Evolutionary conservation across 805 yeast genomes (phyloP).

Genomic region (Lachancea meyersii): DNA sequence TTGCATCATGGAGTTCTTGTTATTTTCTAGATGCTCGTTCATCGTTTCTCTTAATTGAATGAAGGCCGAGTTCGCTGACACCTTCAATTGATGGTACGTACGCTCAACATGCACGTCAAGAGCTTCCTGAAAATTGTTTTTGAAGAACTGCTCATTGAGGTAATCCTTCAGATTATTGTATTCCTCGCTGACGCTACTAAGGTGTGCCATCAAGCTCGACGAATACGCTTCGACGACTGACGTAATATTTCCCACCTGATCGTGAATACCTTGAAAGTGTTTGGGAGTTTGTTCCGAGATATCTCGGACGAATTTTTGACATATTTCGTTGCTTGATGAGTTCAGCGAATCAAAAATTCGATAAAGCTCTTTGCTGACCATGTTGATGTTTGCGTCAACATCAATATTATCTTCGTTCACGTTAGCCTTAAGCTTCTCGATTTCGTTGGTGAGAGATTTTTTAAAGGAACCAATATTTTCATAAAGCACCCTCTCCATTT

Average conservation of each 20-base stretch:
- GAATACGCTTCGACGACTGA: conserved; percentile 16
- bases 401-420: conserved; percentile 8
- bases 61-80: conserved; percentile 20
- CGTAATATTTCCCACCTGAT: conserved; percentile 19
- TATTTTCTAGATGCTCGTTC: conserved; percentile 21
- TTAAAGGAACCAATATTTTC: conserved; percentile 20
- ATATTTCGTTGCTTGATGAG: conserved; percentile 18
- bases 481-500: conserved; percentile 20
- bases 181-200: conserved; percentile 31
- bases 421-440: conserved; percentile 14
- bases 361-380: conserved; percentile 17
- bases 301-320: conserved; percentile 21
- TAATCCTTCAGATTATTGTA: conserved; percentile 28
- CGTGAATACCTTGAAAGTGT: conserved; percentile 16
- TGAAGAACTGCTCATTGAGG: conserved; percentile 27
- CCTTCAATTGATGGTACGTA: conserved; percentile 21
- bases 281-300: conserved; percentile 22
- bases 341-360: conserved; percentile 15
- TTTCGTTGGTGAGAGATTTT: conserved; percentile 14
- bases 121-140: conserved; percentile 24
- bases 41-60: conserved; percentile 19
- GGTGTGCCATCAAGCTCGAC: conserved; percentile 20
- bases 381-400: conserved; percentile 16
- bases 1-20: conserved; percentile 20
- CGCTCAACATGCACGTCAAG: conserved; percentile 22